phyloP scores from a whole-genome alignment of 2,329 filamentous ascomycete genomes.

The Trichoderma cornu-damae region DNA sequence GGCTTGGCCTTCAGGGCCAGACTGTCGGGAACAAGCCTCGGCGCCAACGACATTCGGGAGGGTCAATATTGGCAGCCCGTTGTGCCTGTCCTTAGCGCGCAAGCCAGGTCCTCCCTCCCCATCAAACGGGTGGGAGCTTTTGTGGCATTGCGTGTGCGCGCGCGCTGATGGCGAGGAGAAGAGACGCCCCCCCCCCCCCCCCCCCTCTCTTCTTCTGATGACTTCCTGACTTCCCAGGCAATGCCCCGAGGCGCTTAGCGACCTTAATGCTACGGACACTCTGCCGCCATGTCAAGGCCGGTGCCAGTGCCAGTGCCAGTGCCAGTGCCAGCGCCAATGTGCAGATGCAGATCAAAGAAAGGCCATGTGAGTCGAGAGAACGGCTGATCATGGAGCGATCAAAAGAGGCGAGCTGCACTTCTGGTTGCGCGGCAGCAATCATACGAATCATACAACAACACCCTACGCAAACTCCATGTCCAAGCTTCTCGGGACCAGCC shows the following conservation, averaged over 20 bases:
- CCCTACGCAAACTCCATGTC: too few species aligned
- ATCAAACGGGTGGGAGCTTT: too few species aligned
- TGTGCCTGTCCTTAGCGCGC: constrained; percentile 3
- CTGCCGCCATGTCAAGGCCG: background rate
- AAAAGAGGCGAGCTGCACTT: background rate
- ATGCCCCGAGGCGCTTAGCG: background rate
- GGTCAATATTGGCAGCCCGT: background rate
- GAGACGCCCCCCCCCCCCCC: too few species aligned
- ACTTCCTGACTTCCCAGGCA: background rate
- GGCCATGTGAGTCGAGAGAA: background rate
- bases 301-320: background rate
- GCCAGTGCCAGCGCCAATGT: background rate
- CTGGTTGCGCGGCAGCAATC: background rate
- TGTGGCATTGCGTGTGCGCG: background rate
- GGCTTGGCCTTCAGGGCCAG: constrained; percentile 6
- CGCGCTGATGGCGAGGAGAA: constrained; percentile 7
- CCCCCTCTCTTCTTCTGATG: constrained; percentile 1
- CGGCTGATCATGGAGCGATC: background rate
- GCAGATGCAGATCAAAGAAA: background rate
- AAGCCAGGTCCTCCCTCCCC: too few species aligned
- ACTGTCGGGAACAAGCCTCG: background rate
- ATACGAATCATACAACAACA: background rate
- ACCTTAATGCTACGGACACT: background rate
- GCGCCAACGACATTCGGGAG: background rate
- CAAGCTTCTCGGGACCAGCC: background rate